Evolutionary conservation across 2,329 filamentous ascomycete genomes (phyloP), one percentile per base, ranked within the genome.

Genomic region (Didymella arachidicola): DNA sequence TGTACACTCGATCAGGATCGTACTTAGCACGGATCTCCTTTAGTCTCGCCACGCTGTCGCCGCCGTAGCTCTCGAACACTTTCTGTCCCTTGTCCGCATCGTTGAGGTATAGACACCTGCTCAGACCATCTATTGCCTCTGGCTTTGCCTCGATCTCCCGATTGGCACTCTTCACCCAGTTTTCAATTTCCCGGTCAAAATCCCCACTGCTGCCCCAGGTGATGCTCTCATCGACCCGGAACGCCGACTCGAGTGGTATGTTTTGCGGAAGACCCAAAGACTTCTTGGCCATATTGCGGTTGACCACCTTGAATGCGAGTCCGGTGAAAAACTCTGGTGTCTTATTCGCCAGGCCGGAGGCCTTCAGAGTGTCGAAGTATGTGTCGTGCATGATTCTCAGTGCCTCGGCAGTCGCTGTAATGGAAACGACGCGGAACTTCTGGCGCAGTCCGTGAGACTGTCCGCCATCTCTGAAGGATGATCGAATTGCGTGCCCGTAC

Each of bases 101-200:
- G 43, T 67, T 69, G 26, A 66, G 32, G 48, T 65, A 68, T 0
- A 63, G 36, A 50, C 64, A 68, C 11, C 27, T 44, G 4, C 12
- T 64, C 25, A 67, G 63, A 7, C 74, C 74, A 55, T 82, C 79
- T 75, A 80, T 79, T 61, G 72, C 74, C 63, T 76, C 72, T 11
- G 83, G 72, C 60, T 79, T 77, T 29, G 76, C 73, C 67, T 83
- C 80, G 65, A 84, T 83, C 68, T 83, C 82, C 59, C 77, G 73
- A 63, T 82, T 79, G 30, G 81, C 79, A 70, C 78, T 81, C 12
- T 72, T 75, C 54, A 83, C 79, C 22, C 74, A 63, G 25, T 57
- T 27, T 16, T 65, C 55, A 14, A 66, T 46, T 30, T 64, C 64
- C 3, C 38, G 50, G 42, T 64, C 61, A 12, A 27, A 49, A 47